Base-by-base conservation (phyloP, 2,329 filamentous ascomycete genomes). In the Arthrobotrys sinensis region DNA sequence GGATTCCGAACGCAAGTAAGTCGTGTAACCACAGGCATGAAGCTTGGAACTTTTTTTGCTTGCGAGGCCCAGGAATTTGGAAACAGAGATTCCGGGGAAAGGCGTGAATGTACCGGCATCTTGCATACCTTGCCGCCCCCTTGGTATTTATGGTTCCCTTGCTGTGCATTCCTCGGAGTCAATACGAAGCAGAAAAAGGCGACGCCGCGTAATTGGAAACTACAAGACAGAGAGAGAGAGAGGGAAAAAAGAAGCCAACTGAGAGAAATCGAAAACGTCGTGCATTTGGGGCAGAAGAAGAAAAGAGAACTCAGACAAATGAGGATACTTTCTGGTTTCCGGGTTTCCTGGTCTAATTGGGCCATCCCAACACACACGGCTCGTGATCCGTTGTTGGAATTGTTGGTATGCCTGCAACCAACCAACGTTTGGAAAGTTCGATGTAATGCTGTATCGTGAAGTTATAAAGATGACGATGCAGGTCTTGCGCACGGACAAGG, bases 371-470 rank as follows among this genome's bases (percentile, higher is more conserved):
- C 63, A 55, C 69, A 71, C 48, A 75, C 70, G 63, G 70, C 63
- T 75, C 63, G 70, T 67, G 70, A 68, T 75, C 70, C 53, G 70
- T 53, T 67, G 63, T 75, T 75, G 70, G 70, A 63, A 62, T 62
- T 75, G 63, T 75, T 75, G 70, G 52, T 75, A 28, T 16, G 19
- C 28, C 28, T 46, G 50, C 50, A 73, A 65, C 60, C 69, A 73
- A 73, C 69, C 36, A 50, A 21, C 38, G 21, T 32, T 28, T 12
- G 38, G 40, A 24, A 12, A 64, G 40, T 36, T 28, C 24, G 2
- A 16, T 50, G 57, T 24, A n/a, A 40, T 36, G 43, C 38, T 34
- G 45, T 52, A 19, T 19, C 16, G 43, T 36, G 24, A 64, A 72
- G 36, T 36, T 60, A 19, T 43, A 43, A 60, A 60, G 40, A 43